These are phyloP conservation scores for Stemphylium vesicarium DNA, from an alignment of 2,329 filamentous ascomycete genomes.

Conservation along the genomic window DNA sequence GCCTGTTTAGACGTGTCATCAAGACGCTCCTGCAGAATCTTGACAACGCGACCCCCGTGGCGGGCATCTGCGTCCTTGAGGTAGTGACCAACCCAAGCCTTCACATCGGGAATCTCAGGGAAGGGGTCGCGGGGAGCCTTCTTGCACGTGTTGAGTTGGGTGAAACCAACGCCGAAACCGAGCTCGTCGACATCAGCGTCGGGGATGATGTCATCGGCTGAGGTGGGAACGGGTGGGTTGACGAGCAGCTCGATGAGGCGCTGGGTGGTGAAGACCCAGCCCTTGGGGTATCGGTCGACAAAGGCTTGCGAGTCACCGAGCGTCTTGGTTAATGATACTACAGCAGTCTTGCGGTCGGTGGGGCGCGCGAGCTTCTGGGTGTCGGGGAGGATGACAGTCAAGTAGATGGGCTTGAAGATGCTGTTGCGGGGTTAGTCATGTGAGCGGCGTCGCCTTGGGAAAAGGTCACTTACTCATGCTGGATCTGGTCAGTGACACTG, in stretches of 20 bases:
- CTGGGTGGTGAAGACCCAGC: conserved; percentile 90
- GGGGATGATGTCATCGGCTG: conserved; percentile 74
- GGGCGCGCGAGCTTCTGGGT: conserved; percentile 88
- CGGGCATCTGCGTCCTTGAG: conserved; percentile 78
- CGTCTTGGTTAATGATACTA: conserved; percentile 91
- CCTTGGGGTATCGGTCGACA: conserved; percentile 70
- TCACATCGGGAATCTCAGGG: conserved; percentile 80
- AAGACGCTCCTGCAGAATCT: conserved; percentile 75
- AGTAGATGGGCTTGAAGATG: conserved; percentile 85
- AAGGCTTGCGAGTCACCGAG: conserved; percentile 86
- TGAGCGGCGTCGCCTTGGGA: not conserved
- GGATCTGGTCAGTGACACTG: conserved; percentile 79
- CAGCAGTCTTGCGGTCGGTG: conserved; percentile 89
- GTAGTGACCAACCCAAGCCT: conserved; percentile 81
- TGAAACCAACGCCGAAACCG: conserved; percentile 93
- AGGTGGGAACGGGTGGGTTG: conserved; percentile 77
- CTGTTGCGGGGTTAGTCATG: conserved; percentile 47
- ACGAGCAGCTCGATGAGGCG: conserved; percentile 87
- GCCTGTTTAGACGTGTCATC: conserved; percentile 50
- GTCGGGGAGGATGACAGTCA: conserved; percentile 82
- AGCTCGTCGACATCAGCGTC: conserved; percentile 95
- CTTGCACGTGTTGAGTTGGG: conserved; percentile 88
- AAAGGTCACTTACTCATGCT: conserved; percentile 61
- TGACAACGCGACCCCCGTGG: conserved; percentile 72
- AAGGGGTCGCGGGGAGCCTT: conserved; percentile 78